Percentiles rank a stretch among this genome's conserved stretches.
Evolutionary conservation across 352 stramenopile genomes (phyloP).

Genomic region (Phytophthora macrochlamydospora): DNA sequence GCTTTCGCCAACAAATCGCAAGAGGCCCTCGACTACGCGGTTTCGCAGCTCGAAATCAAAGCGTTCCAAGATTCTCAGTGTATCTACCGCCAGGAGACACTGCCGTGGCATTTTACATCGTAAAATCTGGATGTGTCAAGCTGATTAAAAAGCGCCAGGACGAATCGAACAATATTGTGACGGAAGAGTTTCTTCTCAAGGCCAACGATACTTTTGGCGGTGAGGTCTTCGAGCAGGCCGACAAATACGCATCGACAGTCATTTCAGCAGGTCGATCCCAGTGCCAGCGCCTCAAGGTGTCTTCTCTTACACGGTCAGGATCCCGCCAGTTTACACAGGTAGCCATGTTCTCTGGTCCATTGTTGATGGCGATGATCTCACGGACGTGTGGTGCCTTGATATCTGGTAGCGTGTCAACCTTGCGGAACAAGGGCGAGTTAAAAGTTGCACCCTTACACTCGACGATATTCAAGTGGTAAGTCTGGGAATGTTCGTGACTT

Average conservation of each 20-base stretch:
- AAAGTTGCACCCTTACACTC: conserved; percentile 57
- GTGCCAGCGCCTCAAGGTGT: conserved; percentile 67
- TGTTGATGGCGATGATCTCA: conserved; percentile 4
- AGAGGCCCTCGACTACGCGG: conserved; percentile 70
- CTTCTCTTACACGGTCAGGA: conserved; percentile 50
- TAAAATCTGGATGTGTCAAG: conserved; percentile 80
- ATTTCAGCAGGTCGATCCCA: conserved; percentile 70
- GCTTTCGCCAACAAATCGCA: conserved; percentile 58
- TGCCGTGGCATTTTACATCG: conserved; percentile 74
- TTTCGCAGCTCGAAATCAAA: conserved; percentile 81
- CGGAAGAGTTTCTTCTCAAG: conserved; percentile 64
- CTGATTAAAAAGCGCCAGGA: conserved; percentile 54
- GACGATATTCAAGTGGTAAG: conserved; percentile 72
- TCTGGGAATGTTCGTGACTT: neutral
- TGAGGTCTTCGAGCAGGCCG: conserved; percentile 60
- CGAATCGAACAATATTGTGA: conserved; percentile 35
- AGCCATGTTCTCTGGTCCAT: neutral
- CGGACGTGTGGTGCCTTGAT: neutral
- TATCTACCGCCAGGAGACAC: conserved; percentile 58
- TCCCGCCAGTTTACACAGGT: conserved; percentile 69
- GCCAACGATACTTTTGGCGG: conserved; percentile 78
- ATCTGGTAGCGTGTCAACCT: conserved; percentile 53
- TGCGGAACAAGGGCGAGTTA: conserved; percentile 43
- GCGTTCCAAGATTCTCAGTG: conserved; percentile 71
- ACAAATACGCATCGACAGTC: conserved; percentile 56